Evolutionary conservation across 176 grass and related monocot species (phyloP), one percentile per base, ranked within the genome.

Genomic region (Rhynchospora pubera): DNA sequence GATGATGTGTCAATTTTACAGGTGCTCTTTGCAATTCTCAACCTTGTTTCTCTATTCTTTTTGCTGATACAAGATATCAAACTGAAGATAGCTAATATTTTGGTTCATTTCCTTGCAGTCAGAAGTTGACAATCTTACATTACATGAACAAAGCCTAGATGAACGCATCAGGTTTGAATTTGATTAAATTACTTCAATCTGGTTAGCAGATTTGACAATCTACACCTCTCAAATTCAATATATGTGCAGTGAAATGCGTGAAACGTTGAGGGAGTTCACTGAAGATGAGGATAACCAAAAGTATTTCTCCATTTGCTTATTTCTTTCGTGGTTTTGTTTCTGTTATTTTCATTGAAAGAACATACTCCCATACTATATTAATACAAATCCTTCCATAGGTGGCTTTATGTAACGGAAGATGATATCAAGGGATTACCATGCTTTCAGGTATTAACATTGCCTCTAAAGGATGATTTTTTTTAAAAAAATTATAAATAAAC

Each of bases 371-470:
- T 53, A 79, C 15, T 67, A 32, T 80, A 39, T 64, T 87, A 18
- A 5, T 56, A 32, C 18, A 34, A 55, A 55, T 46, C 57, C 74
- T 50, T n/a, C 83, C 24, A 60, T 89, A 99, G 96, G 87, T 99
- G 96, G 89, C 89, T 99, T 24, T 99, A 86, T 78, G 87, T 91
- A 74, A 95, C 96, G 1, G 89, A 99, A 88, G 93, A 95, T 85
- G 96, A 99, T 79, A 99, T 99, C 84, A 99, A 95, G 72, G 90
- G 86, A 48, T 66, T 99, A 30, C 91, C 89, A 69, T 93, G 96
- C 76, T 99, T 95, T 99, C 87, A 94, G 94, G 94, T 97, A 62
- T 44, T 44, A 62, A 34, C 23, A 56, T 77, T 55, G 11, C 72
- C 22, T 18, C 50, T 32, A 18, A 16, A 26, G 23, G 6, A 56